Percentiles rank a stretch among this genome's conserved stretches.
Conservation (phyloP, 345 rosid species). For the Lepidium sativum region DNA sequence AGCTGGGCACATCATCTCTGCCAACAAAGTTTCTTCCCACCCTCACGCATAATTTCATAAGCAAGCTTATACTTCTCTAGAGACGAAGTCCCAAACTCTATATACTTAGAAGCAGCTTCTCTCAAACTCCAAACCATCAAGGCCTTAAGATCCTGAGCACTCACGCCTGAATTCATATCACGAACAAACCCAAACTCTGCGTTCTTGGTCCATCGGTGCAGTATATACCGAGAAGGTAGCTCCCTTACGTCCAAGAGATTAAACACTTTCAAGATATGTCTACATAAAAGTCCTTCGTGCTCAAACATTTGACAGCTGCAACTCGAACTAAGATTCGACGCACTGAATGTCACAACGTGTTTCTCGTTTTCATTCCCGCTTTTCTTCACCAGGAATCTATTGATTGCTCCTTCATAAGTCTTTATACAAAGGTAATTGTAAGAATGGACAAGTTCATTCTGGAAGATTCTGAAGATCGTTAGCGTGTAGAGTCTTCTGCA, state of each 20-base stretch:
- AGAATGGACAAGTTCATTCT: slow-evolving; percentile 63
- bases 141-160: slow-evolving; percentile 53
- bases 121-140: slow-evolving; percentile 86
- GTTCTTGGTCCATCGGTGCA: slow-evolving; percentile 81
- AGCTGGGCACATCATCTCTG: slow-evolving; percentile 34
- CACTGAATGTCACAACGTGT: slow-evolving; percentile 54
- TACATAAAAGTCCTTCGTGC: slow-evolving; percentile 72
- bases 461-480: slow-evolving; percentile 62
- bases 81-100: slow-evolving; percentile 62
- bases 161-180: slow-evolving; percentile 49
- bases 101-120: slow-evolving; percentile 70
- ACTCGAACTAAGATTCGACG: slow-evolving; percentile 49
- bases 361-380: slow-evolving; percentile 72
- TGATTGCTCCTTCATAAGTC: slow-evolving; percentile 61
- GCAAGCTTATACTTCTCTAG: slow-evolving; percentile 75
- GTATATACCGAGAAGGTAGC: slow-evolving; percentile 59
- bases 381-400: slow-evolving; percentile 55
- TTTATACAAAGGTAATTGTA: slow-evolving; percentile 57
- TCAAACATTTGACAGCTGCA: slow-evolving; percentile 96
- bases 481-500: slow-evolving; percentile 75
- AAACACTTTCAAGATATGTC: slow-evolving; percentile 72
- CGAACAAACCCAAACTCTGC: slow-evolving; percentile 60
- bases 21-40: slow-evolving; percentile 71
- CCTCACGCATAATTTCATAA: slow-evolving; percentile 73
- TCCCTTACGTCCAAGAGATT: slow-evolving; percentile 60